phyloP scores from a whole-genome alignment of 192 early-diverging fungal species.

The Geosiphon pyriformis region DNA sequence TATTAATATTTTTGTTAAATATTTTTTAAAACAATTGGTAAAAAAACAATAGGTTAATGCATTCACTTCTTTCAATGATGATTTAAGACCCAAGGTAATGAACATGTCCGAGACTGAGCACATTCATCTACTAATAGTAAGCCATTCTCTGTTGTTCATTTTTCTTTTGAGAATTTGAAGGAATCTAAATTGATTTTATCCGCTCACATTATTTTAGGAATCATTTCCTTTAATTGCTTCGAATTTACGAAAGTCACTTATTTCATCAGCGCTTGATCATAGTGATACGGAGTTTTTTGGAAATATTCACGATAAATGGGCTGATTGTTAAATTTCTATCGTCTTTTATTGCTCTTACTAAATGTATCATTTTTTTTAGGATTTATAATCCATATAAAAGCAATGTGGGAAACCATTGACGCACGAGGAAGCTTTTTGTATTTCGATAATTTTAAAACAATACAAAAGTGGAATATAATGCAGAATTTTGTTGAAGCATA shows the following conservation, averaged over 20 bases:
- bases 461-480: slow-evolving; percentile 4
- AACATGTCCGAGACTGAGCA: neutral
- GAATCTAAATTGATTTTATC: neutral
- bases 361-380: neutral
- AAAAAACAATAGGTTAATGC: slow-evolving; percentile 1
- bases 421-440: neutral
- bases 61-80: neutral
- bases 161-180: neutral
- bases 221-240: neutral
- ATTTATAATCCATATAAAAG: slow-evolving; percentile 3
- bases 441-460: slow-evolving; percentile 4
- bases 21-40: no score
- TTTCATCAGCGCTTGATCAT: neutral
- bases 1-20: no score
- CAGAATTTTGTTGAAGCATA: neutral
- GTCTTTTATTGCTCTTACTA: neutral
- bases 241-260: neutral
- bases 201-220: neutral
- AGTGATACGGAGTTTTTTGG: neutral
- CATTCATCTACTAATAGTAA: neutral
- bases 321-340: neutral
- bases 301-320: neutral
- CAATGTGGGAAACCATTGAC: neutral
- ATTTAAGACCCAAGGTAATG: neutral
- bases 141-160: neutral